Conservation (phyloP, 352 stramenopile species). For the Phytophthora chlamydospora region DNA sequence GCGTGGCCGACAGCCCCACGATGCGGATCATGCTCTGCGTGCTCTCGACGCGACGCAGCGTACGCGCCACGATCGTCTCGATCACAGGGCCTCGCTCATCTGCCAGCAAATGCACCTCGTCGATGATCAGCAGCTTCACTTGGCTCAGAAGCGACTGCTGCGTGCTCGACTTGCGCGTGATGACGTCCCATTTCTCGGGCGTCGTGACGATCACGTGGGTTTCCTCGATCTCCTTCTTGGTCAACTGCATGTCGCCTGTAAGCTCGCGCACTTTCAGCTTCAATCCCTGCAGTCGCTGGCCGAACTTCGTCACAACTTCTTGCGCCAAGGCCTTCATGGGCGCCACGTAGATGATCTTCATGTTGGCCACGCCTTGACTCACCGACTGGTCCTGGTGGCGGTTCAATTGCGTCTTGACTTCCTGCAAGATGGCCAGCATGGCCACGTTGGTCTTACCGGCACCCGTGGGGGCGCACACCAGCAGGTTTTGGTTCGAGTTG, state of each 20-base stretch:
- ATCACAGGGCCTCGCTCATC: slow-evolving; percentile 99
- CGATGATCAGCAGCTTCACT: slow-evolving; percentile 98
- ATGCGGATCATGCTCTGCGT: slow-evolving; percentile 98
- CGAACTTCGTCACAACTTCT: slow-evolving; percentile 99
- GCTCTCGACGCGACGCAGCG: slow-evolving; percentile 97
- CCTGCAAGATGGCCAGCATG: slow-evolving; percentile 96
- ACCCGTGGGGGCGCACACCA: slow-evolving; percentile 93
- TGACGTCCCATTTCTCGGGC: slow-evolving; percentile 99
- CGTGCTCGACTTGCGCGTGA: slow-evolving; percentile 95
- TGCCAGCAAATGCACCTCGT: slow-evolving; percentile 99
- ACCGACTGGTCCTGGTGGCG: slow-evolving; percentile 32
- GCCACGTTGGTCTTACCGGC: slow-evolving; percentile 99
- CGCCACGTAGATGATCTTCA: slow-evolving; percentile 98
- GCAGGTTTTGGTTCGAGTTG: slow-evolving; percentile 96
- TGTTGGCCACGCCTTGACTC: slow-evolving; percentile 50
- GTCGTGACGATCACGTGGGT: slow-evolving; percentile 99
- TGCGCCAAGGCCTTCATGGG: slow-evolving; percentile 98
- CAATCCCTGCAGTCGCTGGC: slow-evolving; percentile 74
- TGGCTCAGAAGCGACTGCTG: slow-evolving; percentile 92
- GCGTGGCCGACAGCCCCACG: slow-evolving; percentile 97
- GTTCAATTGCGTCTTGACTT: slow-evolving; percentile 82
- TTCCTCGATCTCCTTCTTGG: slow-evolving; percentile 94
- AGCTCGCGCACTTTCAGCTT: slow-evolving; percentile 91
- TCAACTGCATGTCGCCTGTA: slow-evolving; percentile 99
- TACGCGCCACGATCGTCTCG: slow-evolving; percentile 98